Evolutionary conservation across 2,329 filamentous ascomycete genomes (phyloP).

Genomic region (Parastagonospora avenae): DNA sequence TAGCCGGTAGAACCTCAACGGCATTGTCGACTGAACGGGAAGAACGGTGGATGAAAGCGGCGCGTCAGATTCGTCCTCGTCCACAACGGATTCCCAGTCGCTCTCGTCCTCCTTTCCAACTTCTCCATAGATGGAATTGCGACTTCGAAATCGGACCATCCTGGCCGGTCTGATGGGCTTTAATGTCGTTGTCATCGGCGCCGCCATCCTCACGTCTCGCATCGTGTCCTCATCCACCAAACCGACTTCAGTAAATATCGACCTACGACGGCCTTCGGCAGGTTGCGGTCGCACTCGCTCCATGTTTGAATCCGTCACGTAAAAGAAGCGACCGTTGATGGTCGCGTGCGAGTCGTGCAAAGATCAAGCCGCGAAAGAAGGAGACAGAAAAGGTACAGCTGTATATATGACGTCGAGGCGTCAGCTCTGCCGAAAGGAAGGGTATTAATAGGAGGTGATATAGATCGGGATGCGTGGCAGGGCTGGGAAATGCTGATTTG

Average conservation of each 20-base stretch:
- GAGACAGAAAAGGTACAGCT: conserved; percentile 3
- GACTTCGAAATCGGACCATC: conserved; percentile 40
- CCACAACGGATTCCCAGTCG: conserved; percentile 35
- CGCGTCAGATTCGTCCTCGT: conserved; percentile 30
- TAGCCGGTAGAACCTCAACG: conserved; percentile 33
- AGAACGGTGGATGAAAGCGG: conserved; percentile 4
- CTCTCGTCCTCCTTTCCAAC: conserved; percentile 20
- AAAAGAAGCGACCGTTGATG: background rate
- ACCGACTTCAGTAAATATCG: conserved; percentile 46
- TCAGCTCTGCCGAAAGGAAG: conserved; percentile 6
- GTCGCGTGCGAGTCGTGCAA: conserved; percentile 16
- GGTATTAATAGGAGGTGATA: conserved; percentile 9
- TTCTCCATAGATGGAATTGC: conserved; percentile 32
- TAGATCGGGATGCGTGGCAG: conserved; percentile 14
- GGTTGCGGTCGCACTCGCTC: conserved; percentile 34
- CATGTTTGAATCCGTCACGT: conserved; percentile 20
- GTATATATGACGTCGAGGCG: conserved; percentile 27
- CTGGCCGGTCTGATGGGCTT: conserved; percentile 32
- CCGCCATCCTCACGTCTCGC: conserved; percentile 34
- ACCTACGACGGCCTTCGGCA: conserved; percentile 33
- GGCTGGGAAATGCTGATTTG: conserved; percentile 10
- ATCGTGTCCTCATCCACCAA: conserved; percentile 41
- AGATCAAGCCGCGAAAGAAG: background rate
- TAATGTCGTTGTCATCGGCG: conserved; percentile 29
- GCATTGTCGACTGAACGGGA: conserved; percentile 10